phyloP scores from a whole-genome alignment of 179 eudicot genomes.

The Actinidia arguta region DNA sequence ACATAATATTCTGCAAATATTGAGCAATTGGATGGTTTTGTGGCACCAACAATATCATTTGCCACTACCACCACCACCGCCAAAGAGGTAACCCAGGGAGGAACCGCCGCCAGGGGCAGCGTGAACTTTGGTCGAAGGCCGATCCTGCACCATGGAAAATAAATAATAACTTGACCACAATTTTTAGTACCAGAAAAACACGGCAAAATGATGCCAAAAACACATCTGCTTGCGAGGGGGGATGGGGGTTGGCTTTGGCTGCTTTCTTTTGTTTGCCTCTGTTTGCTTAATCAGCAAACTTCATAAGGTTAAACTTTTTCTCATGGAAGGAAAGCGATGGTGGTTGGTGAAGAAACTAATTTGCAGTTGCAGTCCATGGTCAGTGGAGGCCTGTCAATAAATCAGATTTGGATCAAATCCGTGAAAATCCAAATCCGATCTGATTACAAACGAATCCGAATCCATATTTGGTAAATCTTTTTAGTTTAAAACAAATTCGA shows the following conservation, averaged over 20 bases:
- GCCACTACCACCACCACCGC: constrained; percentile 34
- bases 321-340: background rate
- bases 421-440: no score
- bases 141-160: constrained; percentile 30
- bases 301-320: background rate
- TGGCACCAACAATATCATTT: constrained; percentile 10
- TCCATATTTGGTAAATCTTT: no score
- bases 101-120: constrained; percentile 52
- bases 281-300: background rate
- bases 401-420: no score
- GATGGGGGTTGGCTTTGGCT: background rate
- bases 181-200: background rate
- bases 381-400: no score
- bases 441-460: no score
- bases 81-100: constrained; percentile 41
- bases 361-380: background rate
- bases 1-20: background rate
- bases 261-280: background rate
- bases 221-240: background rate
- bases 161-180: background rate
- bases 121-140: constrained; percentile 52
- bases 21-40: background rate
- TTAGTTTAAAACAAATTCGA: no score
- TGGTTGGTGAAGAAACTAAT: background rate
- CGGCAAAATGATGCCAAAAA: background rate